Conservation (phyloP, 768 basidiomycete genomes). For the Tricholoma matsutake region DNA sequence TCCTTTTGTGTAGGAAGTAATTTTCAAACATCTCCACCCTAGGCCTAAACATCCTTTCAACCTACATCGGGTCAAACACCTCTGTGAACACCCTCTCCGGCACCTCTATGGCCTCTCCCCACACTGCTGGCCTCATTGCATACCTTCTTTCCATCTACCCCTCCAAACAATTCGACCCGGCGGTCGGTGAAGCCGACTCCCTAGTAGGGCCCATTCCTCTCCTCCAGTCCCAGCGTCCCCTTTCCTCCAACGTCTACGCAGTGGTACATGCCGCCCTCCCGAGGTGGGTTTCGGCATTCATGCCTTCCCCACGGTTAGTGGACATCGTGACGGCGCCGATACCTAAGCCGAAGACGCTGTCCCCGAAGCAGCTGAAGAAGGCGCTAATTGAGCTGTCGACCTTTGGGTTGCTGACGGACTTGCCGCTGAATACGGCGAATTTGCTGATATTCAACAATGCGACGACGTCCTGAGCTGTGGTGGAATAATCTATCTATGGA, state of each 20-base stretch:
- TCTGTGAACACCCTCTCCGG: conserved; percentile 81
- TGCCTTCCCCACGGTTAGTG: conserved; percentile 52
- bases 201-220: conserved; percentile 28
- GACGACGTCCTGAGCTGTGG: conserved; percentile 30
- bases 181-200: conserved; percentile 34
- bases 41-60: conserved; percentile 87
- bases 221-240: conserved; percentile 29
- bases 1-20: background rate
- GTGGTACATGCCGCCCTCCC: conserved; percentile 56
- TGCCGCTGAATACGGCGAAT: conserved; percentile 60
- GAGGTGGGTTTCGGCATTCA: conserved; percentile 50
- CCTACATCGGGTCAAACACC: conserved; percentile 62
- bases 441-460: conserved; percentile 81
- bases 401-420: conserved; percentile 42
- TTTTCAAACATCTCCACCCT: background rate
- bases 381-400: conserved; percentile 65
- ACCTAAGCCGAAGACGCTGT: conserved; percentile 44
- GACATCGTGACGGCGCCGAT: conserved; percentile 40
- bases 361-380: conserved; percentile 73
- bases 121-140: conserved; percentile 84
- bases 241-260: conserved; percentile 48
- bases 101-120: conserved; percentile 94
- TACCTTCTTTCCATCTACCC: conserved; percentile 92
- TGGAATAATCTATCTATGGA: background rate
- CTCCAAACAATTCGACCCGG: conserved; percentile 56